Evolutionary conservation across 768 basidiomycete genomes (phyloP).

Genomic region (Fomitopsis serialis): DNA sequence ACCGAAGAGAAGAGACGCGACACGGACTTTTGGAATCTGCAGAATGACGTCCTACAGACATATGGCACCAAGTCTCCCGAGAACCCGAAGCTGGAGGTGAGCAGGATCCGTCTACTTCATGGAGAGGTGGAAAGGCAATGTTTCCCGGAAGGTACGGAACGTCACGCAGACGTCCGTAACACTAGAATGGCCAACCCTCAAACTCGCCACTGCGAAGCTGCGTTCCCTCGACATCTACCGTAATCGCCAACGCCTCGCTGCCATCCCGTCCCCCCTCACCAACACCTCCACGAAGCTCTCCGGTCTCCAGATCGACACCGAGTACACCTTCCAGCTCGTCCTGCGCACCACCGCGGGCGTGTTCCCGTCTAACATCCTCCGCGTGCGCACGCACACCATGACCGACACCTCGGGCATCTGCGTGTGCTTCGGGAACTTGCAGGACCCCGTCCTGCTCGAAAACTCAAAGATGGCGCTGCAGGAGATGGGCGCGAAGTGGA

Average conservation of each 20-base stretch:
- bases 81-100: slow-evolving; percentile 69
- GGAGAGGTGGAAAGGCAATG: too few species aligned
- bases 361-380: slow-evolving; percentile 78
- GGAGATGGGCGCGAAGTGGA: slow-evolving; percentile 88
- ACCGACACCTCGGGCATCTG: slow-evolving; percentile 91
- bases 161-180: slow-evolving; percentile 96
- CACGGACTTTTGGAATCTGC: slow-evolving; percentile 78
- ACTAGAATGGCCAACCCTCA: slow-evolving; percentile 86
- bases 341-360: slow-evolving; percentile 91
- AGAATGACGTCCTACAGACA: slow-evolving; percentile 68
- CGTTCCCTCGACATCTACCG: slow-evolving; percentile 91
- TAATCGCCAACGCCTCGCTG: slow-evolving; percentile 81
- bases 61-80: slow-evolving; percentile 68
- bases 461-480: slow-evolving; percentile 75
- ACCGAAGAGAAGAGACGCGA: slow-evolving; percentile 81
- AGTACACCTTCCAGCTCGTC: slow-evolving; percentile 93
- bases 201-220: slow-evolving; percentile 81
- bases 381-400: slow-evolving; percentile 90
- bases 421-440: slow-evolving; percentile 90
- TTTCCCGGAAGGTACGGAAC: slow-evolving; percentile 63
- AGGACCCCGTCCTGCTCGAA: slow-evolving; percentile 70
- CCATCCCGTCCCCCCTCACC: slow-evolving; percentile 74
- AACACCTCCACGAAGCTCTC: slow-evolving; percentile 90
- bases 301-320: slow-evolving; percentile 72
- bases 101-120: too few species aligned